Evolutionary conservation across 2,329 filamentous ascomycete genomes (phyloP).

Genomic region (Sporothrix sp.): DNA sequence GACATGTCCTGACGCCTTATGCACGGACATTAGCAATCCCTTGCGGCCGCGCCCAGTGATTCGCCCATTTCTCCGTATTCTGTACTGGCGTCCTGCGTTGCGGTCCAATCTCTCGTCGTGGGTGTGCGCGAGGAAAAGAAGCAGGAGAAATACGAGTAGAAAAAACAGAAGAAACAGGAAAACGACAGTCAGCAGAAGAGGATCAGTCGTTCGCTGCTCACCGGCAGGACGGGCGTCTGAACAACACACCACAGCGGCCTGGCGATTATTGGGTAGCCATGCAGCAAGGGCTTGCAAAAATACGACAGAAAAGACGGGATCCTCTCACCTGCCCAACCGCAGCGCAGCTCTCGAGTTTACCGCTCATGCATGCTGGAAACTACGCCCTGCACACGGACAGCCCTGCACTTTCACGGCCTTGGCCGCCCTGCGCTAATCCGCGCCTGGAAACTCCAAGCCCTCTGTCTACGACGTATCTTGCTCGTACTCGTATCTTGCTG

Average conservation of each 20-base stretch:
- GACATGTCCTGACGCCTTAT: background rate
- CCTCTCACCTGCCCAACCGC: too few relatives aligned
- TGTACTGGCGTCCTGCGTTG: slow-evolving; percentile 8
- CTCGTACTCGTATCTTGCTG: too few relatives aligned
- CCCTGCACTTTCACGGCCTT: background rate
- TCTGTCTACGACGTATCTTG: too few relatives aligned
- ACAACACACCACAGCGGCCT: background rate
- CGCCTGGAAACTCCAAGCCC: background rate
- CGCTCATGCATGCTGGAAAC: slow-evolving; percentile 8
- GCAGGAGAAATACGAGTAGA: background rate
- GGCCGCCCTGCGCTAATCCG: background rate
- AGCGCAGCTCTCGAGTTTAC: too few relatives aligned
- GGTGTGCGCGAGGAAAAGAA: background rate
- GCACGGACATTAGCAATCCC: too few relatives aligned
- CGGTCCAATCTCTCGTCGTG: slow-evolving; percentile 4
- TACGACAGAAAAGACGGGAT: too few relatives aligned
- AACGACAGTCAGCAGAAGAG: too few relatives aligned
- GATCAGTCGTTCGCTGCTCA: slow-evolving; percentile 2
- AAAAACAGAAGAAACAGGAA: too few relatives aligned
- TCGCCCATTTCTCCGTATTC: too few relatives aligned
- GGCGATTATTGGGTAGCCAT: slow-evolving; percentile 14
- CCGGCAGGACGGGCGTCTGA: background rate
- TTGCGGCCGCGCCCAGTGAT: too few relatives aligned
- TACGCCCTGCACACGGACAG: background rate
- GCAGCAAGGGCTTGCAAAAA: background rate